phyloP scores from a whole-genome alignment of 1,284 basidiomycete genomes.

The Marasmius tenuissimus region DNA sequence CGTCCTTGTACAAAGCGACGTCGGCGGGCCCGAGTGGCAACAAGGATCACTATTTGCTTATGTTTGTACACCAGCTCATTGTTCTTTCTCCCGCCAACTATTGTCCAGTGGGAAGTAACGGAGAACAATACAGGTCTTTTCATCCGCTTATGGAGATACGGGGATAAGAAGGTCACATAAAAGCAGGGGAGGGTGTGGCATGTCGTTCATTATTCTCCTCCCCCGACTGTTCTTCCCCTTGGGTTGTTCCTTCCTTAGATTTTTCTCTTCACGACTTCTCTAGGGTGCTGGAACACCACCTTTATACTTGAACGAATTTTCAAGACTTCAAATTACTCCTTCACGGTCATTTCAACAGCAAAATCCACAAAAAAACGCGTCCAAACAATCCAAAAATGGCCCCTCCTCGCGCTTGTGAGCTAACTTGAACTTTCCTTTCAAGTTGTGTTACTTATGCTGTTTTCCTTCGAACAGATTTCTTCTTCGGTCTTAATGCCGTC shows the following conservation, averaged over 20 bases:
- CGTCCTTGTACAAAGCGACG: too few relatives aligned
- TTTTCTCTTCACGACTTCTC: constrained; percentile 12
- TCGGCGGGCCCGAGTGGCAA: too few relatives aligned
- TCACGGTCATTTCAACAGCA: constrained; percentile 18
- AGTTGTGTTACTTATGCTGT: constrained; percentile 8
- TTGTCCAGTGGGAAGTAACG: not conserved
- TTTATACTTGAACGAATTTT: constrained; percentile 6
- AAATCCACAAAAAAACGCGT: not conserved
- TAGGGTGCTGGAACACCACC: constrained; percentile 15
- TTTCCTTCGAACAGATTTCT: constrained; percentile 46
- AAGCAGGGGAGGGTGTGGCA: not conserved
- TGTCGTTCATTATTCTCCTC: not conserved
- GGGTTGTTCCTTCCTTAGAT: not conserved
- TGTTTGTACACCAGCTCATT: not conserved
- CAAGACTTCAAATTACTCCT: constrained; percentile 1
- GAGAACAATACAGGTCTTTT: constrained; percentile 2
- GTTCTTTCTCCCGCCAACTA: not conserved
- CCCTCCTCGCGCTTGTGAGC: constrained; percentile 50
- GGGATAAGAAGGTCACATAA: constrained; percentile 1
- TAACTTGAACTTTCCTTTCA: not conserved
- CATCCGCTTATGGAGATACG: not conserved
- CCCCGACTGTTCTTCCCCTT: not conserved
- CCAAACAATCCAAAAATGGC: constrained; percentile 30
- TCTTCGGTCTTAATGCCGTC: constrained; percentile 77
- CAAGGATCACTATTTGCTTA: not conserved